Percentiles rank a stretch among this genome's conserved stretches.
Conservation (phyloP, 768 basidiomycete genomes). For the Podaxis sp. region DNA sequence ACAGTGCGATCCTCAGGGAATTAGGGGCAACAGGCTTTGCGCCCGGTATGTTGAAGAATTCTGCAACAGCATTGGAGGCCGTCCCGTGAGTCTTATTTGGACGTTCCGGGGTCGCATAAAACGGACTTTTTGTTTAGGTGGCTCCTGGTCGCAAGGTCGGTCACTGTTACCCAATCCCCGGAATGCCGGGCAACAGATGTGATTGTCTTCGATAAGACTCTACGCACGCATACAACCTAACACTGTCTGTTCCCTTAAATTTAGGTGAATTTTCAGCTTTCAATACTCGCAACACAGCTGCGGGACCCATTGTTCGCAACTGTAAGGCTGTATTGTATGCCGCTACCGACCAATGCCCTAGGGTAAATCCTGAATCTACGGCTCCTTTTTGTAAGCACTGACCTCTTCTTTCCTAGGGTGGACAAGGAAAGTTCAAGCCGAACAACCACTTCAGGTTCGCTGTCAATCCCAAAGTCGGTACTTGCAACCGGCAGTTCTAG, state of each 20-base stretch:
- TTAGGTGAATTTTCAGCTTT: neutral
- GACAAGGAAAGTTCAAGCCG: neutral
- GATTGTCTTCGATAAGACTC: neutral
- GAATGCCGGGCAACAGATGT: neutral
- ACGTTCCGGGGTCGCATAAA: too few species aligned
- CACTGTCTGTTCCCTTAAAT: neutral
- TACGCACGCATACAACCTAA: neutral
- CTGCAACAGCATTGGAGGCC: too few species aligned
- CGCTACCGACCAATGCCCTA: neutral
- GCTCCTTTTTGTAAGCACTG: neutral
- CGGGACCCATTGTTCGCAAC: neutral
- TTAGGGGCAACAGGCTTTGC: too few species aligned
- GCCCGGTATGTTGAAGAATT: too few species aligned
- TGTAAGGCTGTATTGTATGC: neutral
- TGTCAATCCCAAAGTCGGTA: too few species aligned
- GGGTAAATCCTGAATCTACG: neutral
- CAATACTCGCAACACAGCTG: neutral
- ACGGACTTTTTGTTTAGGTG: too few species aligned
- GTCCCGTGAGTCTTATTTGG: too few species aligned
- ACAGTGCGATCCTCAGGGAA: too few species aligned
- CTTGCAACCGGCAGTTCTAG: too few species aligned
- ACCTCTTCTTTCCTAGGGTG: neutral
- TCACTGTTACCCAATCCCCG: too few species aligned
- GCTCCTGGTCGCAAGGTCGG: too few species aligned
- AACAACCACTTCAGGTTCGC: neutral